Percentiles rank a stretch among this genome's conserved stretches.
phyloP scores from a whole-genome alignment of 768 basidiomycete species.

The Hygrophorus russula region DNA sequence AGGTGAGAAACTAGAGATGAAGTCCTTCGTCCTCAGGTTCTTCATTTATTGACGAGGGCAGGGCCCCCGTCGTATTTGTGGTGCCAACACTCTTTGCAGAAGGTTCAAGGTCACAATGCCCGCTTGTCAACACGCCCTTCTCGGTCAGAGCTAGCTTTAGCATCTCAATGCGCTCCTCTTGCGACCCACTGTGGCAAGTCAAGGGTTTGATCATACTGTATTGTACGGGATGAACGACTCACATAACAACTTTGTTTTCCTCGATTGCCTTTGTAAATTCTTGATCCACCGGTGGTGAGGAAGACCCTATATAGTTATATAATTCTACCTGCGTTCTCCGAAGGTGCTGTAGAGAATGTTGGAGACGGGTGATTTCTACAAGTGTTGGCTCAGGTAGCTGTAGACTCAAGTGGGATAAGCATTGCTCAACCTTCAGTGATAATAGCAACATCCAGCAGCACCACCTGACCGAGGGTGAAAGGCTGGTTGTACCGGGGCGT shows the following conservation, averaged over 20 bases:
- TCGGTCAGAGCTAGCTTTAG: conserved; percentile 52
- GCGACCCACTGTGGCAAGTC: conserved; percentile 46
- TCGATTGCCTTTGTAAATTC: conserved; percentile 50
- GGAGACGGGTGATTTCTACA: conserved; percentile 65
- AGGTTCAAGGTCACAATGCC: conserved; percentile 32
- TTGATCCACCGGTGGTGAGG: conserved; percentile 29
- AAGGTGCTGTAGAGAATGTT: conserved; percentile 58
- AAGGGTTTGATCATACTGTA: conserved; percentile 5
- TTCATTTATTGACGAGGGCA: not conserved
- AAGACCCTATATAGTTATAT: conserved; percentile 23
- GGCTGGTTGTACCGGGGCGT: conserved; percentile 60
- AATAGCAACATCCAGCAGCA: conserved; percentile 49
- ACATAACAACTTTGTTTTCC: conserved; percentile 73
- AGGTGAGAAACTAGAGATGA: conserved; percentile 4
- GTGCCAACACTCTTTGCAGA: not conserved
- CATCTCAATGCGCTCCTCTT: conserved; percentile 66
- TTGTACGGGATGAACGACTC: not conserved
- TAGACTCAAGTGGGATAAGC: not conserved
- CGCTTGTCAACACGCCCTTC: conserved; percentile 40
- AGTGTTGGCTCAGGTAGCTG: conserved; percentile 4
- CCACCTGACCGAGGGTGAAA: conserved; percentile 58
- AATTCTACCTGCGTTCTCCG: conserved; percentile 51
- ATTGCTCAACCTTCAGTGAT: conserved; percentile 54
- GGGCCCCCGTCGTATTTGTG: not conserved
- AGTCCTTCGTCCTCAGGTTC: conserved; percentile 4